phyloP scores from a whole-genome alignment of 345 rosid genomes.

The Eucalyptus fibrosa region DNA sequence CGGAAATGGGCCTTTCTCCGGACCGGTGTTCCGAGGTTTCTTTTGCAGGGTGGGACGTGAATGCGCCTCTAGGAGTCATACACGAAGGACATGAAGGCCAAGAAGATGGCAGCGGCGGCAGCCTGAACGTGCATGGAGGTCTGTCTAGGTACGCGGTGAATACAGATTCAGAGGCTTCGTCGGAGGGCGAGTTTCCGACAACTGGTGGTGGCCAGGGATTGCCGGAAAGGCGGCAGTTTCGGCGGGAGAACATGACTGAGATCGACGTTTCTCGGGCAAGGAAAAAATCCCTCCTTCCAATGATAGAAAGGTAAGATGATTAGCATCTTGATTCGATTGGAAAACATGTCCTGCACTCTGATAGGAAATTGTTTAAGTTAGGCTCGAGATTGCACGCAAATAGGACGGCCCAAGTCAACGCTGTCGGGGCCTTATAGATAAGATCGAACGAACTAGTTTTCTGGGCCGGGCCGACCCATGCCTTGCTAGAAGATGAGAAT shows the following conservation, averaged over 20 bases:
- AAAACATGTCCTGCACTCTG: neutral
- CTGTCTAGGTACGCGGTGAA: constrained; percentile 1
- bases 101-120: constrained; percentile 6
- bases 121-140: neutral
- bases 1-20: neutral
- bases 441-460: neutral
- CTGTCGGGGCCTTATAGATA: neutral
- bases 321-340: neutral
- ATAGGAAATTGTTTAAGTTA: neutral
- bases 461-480: neutral
- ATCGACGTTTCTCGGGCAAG: constrained; percentile 39
- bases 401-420: neutral
- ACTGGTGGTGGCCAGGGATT: constrained; percentile 21
- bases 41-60: constrained; percentile 67
- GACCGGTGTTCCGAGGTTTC: neutral
- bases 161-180: constrained; percentile 35
- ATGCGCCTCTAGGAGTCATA: constrained; percentile 68
- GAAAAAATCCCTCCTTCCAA: neutral
- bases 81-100: constrained; percentile 46
- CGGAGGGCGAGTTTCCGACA: constrained; percentile 15
- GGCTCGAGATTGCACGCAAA: neutral
- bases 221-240: constrained; percentile 11
- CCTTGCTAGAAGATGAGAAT: neutral
- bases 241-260: constrained; percentile 60
- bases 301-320: neutral